Base-by-base conservation (phyloP, 73 alveolate species). In the Uronychia setigera region DNA sequence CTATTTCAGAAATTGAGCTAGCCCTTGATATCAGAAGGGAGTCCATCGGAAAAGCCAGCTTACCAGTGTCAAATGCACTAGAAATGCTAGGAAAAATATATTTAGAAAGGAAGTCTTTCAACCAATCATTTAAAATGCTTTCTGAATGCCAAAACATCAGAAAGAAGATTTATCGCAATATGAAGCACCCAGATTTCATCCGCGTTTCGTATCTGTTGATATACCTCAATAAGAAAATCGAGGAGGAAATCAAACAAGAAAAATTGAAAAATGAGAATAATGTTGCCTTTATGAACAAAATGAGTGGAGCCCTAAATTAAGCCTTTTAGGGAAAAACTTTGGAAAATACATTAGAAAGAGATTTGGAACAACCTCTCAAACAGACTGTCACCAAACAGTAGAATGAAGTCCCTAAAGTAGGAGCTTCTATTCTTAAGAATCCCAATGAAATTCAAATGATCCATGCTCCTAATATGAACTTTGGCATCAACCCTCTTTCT, bases 31-130 rank as follows among this genome's bases (percentile, higher is more conserved):
- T 85, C 35, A 76, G 74, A 29, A 76, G 35, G 34, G 87, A 85
- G 74, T 35, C 34, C 26, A 85, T 85, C 26, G 91, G 91, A 26
- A 28, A 19, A 19, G 29, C 28, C 26, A 34, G 82, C 1, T 34
- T 85, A 14, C 91, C 91, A 1, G 91, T 77, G 26, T 86, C 91
- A 26, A 77, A 76, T 31, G 60, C 77, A 27, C 58, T 28, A 14
- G 91, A 85, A 57, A 75, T 77, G 58, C 31, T 85, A 27, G 91
- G 91, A 0, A 85, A 85, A 60, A 74, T 31, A 31, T 75, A 85
- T 57, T 9, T 85, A 1, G 91, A 85, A 57, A 85, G 74, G 33
- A 1, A 46, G n/a, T 58, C 79, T 30, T 85, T 74, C 46, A 30
- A 33, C 31, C 26, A 34, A 34, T 27, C 87, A 1, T 85, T 33